A percentile compares a stretch with the other conserved stretches of the same genome.
These are phyloP conservation scores for Eragrostis tef DNA, from an alignment of 202 grass and related monocot species.

Conservation along the genomic window DNA sequence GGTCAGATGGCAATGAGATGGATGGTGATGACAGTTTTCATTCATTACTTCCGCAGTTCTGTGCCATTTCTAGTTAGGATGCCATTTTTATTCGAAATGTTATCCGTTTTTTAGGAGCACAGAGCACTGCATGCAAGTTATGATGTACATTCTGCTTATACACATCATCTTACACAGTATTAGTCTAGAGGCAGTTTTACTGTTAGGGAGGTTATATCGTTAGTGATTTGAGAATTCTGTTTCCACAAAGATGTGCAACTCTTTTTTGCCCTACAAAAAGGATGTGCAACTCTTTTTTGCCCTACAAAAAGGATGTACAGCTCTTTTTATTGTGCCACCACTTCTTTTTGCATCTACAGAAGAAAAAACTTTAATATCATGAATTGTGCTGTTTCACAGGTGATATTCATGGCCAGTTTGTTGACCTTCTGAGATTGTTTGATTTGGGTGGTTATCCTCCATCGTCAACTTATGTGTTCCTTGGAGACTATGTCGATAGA, in stretches of 20 bases:
- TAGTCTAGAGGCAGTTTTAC: not conserved
- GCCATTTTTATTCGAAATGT: not conserved
- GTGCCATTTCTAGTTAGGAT: not conserved
- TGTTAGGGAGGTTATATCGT: not conserved
- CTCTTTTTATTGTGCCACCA: no score
- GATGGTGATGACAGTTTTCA: not conserved
- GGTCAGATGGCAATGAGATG: not conserved
- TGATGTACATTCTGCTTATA: not conserved
- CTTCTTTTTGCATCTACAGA: not conserved
- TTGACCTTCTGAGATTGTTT: conserved; percentile 68
- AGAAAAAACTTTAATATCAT: not conserved
- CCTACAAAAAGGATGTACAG: no score
- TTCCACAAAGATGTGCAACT: not conserved
- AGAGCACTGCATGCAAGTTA: not conserved
- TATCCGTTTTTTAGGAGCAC: no score
- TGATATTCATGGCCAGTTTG: conserved; percentile 77
- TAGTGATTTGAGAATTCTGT: conserved; percentile 7
- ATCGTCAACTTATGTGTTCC: conserved; percentile 64
- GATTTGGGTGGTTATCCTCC: conserved; percentile 73
- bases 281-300: no score
- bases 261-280: not conserved
- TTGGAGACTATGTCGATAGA: conserved; percentile 73
- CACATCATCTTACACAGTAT: not conserved
- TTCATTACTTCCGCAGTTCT: conserved; percentile 1
- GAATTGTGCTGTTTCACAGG: conserved; percentile 42